Percentiles rank a stretch among this genome's conserved stretches.
These are phyloP conservation scores for Circinella umbellata DNA, from an alignment of 371 early-diverging fungal species.

Conservation along the genomic window DNA sequence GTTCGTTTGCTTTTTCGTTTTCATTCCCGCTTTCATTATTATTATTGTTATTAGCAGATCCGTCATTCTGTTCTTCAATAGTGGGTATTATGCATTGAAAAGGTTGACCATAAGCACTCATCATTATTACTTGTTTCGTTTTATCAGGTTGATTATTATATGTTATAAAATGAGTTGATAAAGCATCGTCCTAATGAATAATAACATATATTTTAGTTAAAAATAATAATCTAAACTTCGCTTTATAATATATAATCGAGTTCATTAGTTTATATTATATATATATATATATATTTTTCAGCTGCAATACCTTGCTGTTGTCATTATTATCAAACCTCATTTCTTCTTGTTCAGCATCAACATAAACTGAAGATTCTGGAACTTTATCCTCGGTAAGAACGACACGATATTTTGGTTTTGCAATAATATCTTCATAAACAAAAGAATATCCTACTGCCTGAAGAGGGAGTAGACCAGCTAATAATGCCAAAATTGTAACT, in stretches of 20 bases:
- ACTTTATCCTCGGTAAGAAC: slow-evolving; percentile 44
- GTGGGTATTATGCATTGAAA: slow-evolving; percentile 58
- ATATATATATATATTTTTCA: no score
- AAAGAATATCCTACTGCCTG: slow-evolving; percentile 28
- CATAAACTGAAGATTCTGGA: slow-evolving; percentile 38
- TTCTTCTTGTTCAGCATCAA: background rate
- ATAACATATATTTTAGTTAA: no score
- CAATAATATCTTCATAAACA: slow-evolving; percentile 58
- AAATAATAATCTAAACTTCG: no score
- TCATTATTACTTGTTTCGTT: slow-evolving; percentile 34
- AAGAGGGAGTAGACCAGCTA: slow-evolving; percentile 10
- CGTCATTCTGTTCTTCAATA: slow-evolving; percentile 19
- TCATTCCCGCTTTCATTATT: slow-evolving; percentile 20
- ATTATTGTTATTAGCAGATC: slow-evolving; percentile 7
- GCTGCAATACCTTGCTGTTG: background rate
- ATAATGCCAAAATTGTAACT: background rate
- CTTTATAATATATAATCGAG: no score
- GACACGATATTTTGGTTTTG: slow-evolving; percentile 59
- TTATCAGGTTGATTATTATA: background rate
- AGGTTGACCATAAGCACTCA: slow-evolving; percentile 48
- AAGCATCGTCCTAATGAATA: slow-evolving; percentile 1
- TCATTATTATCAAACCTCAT: background rate
- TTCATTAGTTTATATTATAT: no score
- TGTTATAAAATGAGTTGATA: background rate
- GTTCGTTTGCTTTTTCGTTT: background rate